Evolutionary conservation across 768 basidiomycete species (phyloP).

Genomic region (Russula sp.): DNA sequence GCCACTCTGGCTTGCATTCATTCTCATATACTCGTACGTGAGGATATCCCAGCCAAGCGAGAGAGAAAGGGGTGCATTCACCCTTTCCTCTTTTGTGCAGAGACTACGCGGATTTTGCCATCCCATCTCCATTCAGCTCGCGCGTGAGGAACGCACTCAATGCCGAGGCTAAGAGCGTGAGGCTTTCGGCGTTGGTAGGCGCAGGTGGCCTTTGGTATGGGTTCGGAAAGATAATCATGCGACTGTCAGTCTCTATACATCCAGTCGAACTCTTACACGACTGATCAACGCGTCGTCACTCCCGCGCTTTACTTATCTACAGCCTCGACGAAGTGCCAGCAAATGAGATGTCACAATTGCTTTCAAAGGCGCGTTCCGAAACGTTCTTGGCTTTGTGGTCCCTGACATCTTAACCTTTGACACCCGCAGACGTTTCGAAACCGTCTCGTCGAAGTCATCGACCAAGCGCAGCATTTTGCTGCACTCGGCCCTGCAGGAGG

Average conservation of each 20-base stretch:
- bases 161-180: constrained; percentile 82
- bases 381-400: background rate
- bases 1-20: constrained; percentile 88
- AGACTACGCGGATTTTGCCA: constrained; percentile 84
- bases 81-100: constrained; percentile 33
- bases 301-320: background rate
- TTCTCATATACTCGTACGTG: constrained; percentile 69
- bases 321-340: constrained; percentile 76
- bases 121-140: constrained; percentile 68
- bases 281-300: background rate
- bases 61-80: background rate
- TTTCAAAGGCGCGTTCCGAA: constrained; percentile 46
- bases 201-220: constrained; percentile 89
- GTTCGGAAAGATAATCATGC: constrained; percentile 80
- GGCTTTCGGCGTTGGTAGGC: constrained; percentile 75
- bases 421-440: constrained; percentile 60
- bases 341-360: constrained; percentile 59
- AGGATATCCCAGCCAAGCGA: background rate
- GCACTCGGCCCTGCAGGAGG: constrained; percentile 52
- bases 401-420: no score
- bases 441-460: constrained; percentile 71
- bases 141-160: constrained; percentile 82
- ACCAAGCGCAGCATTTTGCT: constrained; percentile 87
- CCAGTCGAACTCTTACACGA: background rate
- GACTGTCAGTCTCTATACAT: constrained; percentile 47